Evolutionary conservation across 2,329 filamentous ascomycete genomes (phyloP), one percentile per base, ranked within the genome.

Genomic region (Pseudogymnoascus sp.): DNA sequence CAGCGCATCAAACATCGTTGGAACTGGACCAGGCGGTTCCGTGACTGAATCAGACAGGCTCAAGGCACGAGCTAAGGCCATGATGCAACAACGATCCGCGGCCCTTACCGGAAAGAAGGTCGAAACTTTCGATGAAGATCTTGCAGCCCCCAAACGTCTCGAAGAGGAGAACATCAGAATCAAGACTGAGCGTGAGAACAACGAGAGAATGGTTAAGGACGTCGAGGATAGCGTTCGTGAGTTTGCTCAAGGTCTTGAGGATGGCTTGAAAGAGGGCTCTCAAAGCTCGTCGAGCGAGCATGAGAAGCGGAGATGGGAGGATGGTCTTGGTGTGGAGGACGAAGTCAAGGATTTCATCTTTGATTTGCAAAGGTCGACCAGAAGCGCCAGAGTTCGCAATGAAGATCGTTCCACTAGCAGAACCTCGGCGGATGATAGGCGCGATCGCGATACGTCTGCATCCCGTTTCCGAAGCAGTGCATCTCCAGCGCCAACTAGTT

Each of bases 261-360:
- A 94, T 68, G 92, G 80, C 70, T 83, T 99, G 27, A 94, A 94
- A 72, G 91, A 96, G 62, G 90, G 88, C 42, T 84, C 81, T 42
- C 84, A 89, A 65, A 89, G 87, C 68, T 87, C 86, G 39, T 85
- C 87, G 2, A 90, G 87, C 65, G 91, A 97, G 75, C 92, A 97
- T 72, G 94, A 99, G 78, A 87, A 85, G 70, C 86, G 94, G 65
- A 85, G 94, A 65, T 99, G 94, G 94, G 92, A 99, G 69, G 94
- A 99, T 75, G 94, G 86, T 8, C 81, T 99, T 38, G 94, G 94
- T 29, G 94, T 99, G 29, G 94, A 99, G 72, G 93, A 99, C 71
- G 92, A 96, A 71, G 89, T 97, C 65, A 91, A 92, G 71, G 94
- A 99, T 71, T 97, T 99, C 75, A 99, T 99, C 73, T 97, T 94